Base-by-base conservation (phyloP, 1,284 basidiomycete genomes). In the Anthracocystis setariae region DNA sequence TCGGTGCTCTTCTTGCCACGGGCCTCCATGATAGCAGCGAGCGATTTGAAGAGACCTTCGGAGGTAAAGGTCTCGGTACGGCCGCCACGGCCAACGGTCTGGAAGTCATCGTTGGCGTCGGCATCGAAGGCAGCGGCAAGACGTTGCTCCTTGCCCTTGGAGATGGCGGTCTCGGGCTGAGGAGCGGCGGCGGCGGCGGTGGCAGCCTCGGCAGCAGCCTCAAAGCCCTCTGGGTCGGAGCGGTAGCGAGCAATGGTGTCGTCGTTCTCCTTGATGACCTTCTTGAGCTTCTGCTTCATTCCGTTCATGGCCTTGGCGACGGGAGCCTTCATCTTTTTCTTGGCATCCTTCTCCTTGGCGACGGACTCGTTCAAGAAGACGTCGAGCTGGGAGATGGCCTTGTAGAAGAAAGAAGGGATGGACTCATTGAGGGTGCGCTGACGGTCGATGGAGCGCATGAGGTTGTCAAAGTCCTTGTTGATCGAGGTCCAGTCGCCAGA, bases 1-100 rank as follows among this genome's bases (percentile, higher is more conserved):
- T 99, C 94, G 48, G 96, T 98, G 51, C 93, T 92, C 89, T 98
- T 98, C 84, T 94, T 93, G 29, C 96, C 96, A 73, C 96, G 90
- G 45, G 93, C 93, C 81, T 98, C 96, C 82, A 97, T 90, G 42
- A 98, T 90, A 42, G 90, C 88, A 76, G 93, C 90, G 27, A 99
- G 88, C 70, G 90, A 92, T 85, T 97, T 97, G 87, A 94, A 94
- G 75, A 98, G 91, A 46, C 89, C 89, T 61, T 98, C 95, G 8
- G 92, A 85, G 5, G 93, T 92, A 77, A 92, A 91, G 69, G 90
- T 89, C 83, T 93, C 88, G 13, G 88, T 87, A 82, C 91, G 93
- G 35, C 94, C 94, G 49, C 92, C 92, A 79, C 90, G 92, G 39
- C 94, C 94, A 44, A 98, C 93, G 2, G 92, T 94, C 58, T 90